These are phyloP conservation scores for Dryas integrifolia DNA, from an alignment of 331 rosid genomes.

Conservation along the genomic window DNA sequence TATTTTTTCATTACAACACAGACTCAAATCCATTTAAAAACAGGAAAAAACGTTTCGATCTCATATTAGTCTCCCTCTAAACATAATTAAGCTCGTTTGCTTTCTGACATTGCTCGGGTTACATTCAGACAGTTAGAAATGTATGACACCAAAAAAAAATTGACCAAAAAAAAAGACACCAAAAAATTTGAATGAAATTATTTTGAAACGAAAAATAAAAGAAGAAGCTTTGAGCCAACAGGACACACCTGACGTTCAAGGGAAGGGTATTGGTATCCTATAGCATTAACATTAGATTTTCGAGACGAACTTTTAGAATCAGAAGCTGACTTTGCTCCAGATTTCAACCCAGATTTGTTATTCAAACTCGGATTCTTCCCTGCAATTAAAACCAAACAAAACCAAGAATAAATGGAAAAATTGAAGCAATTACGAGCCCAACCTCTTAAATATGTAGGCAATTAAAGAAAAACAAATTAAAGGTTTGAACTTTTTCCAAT, in stretches of 20 bases:
- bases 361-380: constrained; percentile 46
- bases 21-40: background rate
- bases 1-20: background rate
- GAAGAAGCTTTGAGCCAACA: background rate
- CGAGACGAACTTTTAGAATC: constrained; percentile 37
- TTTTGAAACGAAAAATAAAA: background rate
- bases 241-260: constrained; percentile 37
- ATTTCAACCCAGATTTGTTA: constrained; percentile 41
- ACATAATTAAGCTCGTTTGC: background rate
- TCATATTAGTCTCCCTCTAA: background rate
- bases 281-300: constrained; percentile 31
- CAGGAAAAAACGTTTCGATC: background rate
- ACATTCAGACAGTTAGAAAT: background rate
- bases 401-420: background rate
- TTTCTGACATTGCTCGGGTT: background rate
- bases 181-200: background rate
- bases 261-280: constrained; percentile 44
- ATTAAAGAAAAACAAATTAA: background rate
- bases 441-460: no score
- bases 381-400: constrained; percentile 35
- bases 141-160: background rate
- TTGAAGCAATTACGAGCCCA: no score
- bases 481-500: background rate
- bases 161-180: no score
- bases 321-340: constrained; percentile 43